Evolutionary conservation across 768 basidiomycete genomes (phyloP), one percentile per base, ranked within the genome.

Genomic region (Amanita muscaria): DNA sequence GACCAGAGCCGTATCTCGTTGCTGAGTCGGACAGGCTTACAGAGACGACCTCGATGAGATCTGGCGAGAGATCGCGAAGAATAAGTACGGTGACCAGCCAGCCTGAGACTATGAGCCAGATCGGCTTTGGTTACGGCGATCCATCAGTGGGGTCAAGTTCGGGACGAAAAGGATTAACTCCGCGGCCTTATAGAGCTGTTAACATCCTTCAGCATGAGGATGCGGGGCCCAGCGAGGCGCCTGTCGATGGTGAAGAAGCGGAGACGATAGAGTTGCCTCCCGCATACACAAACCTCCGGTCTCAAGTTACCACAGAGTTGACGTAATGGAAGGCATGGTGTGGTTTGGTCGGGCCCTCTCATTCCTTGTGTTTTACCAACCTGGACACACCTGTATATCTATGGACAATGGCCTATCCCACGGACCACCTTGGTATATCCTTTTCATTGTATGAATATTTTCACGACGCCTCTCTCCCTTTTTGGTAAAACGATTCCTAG

Each of bases 191-290:
- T 64, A 67, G 86, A 36, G 72, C 84, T 0, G 77, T 90, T 25
- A 88, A 89, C 56, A 76, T 88, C 54, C 73, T 89, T 35, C 88
- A 89, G 61, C 88, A 90, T 53, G 85, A 88, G 51, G 88, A 90
- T 56, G 88, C 83, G 0, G 87, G 88, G 1, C 73, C 78, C 4
- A 72, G 70, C 46, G 61, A 59, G 27, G 48, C 56, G 3, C 32
- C 46, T 48, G 58, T 58, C 34, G 61, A 56, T 12, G 64, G 60
- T 1, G 64, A 62, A 6, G 69, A 65, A 14, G 57, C 74, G 12
- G 87, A 85, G 60, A 88, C 85, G 33, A 76, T 90, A 36, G 88
- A 90, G 60, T 69, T 90, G 39, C 87, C 87, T 11, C 87, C 87
- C 2, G 85, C 85, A 23, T 90, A 90, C 60, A 86, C 82, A 21